A percentile compares a stretch with the other conserved stretches of the same genome.
Conservation (phyloP, 2,329 filamentous ascomycete genomes). For the Paraphoma chrysanthemicola region DNA sequence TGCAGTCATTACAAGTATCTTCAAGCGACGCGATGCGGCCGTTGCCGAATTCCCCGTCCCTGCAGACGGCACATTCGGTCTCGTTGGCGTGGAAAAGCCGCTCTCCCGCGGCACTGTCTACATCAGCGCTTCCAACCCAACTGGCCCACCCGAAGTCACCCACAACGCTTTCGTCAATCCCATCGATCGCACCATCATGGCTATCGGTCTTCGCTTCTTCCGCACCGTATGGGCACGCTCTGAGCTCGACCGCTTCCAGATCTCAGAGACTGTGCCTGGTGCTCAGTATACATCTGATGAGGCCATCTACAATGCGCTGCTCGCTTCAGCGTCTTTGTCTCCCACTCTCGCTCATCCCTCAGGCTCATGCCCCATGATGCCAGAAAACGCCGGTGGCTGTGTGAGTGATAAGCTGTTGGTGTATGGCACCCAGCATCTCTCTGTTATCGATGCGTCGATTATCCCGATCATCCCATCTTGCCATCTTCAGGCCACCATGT, state of each 20-base stretch:
- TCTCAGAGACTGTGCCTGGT: conserved; percentile 31
- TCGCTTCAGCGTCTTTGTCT: conserved; percentile 14
- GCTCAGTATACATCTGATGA: conserved; percentile 29
- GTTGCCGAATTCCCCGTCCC: conserved; percentile 45
- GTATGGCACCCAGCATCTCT: conserved; percentile 36
- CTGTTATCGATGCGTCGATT: conserved; percentile 40
- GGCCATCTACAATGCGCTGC: conserved; percentile 27
- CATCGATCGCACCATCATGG: conserved; percentile 33
- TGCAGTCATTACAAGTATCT: conserved; percentile 25
- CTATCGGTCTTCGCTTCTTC: conserved; percentile 42
- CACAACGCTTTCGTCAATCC: conserved; percentile 39
- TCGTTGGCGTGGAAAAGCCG: conserved; percentile 41
- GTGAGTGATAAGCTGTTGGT: conserved; percentile 34
- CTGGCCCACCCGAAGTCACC: conserved; percentile 30
- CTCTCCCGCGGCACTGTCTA: conserved; percentile 43
- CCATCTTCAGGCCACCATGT: conserved; percentile 41
- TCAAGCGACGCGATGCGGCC: conserved; percentile 30
- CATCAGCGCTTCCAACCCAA: conserved; percentile 41
- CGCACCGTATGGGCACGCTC: conserved; percentile 39
- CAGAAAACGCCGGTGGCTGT: conserved; percentile 33
- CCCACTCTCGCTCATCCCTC: conserved; percentile 41
- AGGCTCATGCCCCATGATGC: conserved; percentile 40
- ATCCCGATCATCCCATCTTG: conserved; percentile 39
- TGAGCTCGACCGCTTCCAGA: conserved; percentile 28
- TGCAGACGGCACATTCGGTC: conserved; percentile 33